Base-by-base conservation (phyloP, 345 rosid genomes). In the Camelina laxa region DNA sequence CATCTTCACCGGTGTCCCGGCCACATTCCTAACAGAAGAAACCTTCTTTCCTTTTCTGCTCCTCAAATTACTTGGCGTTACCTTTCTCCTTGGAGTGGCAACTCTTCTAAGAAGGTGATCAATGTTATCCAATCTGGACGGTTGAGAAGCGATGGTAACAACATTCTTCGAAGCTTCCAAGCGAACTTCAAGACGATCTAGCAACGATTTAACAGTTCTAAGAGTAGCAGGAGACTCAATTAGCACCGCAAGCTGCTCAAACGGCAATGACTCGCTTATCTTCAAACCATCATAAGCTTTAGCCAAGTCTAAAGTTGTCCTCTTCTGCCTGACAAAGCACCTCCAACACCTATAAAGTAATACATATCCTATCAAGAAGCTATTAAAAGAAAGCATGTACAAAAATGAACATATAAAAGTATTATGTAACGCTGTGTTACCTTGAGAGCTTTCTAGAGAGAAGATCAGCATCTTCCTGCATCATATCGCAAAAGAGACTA, bases 91-190 rank as follows among this genome's bases (percentile, higher is more conserved):
- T 81, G 80, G 87, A 1, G 98, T 92, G 22, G 87, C 91, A 58
- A 96, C 96, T 83, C 92, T 84, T 79, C 83, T 87, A 50, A 94
- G 88, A 72, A 96, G 97, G 81, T 92, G 97, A 84, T 92, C 97
- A 54, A 92, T 89, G 77, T 89, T 88, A 60, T 84, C 92, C 81
- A 87, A 54, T 16, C 67, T 71, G 38, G 81, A 77, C 31, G 81
- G 33, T 16, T 77, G 77, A 71, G 68, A 77, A 54, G 65, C 21
- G 6, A 69, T 41, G 62, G 78, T 73, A 57, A 84, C 80, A 57
- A 84, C 80, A 61, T 74, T 76, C 66, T 69, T 85, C 33, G 87
- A 95, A 72, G 83, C 91, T 80, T 80, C 80, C 69, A 89, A 75
- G 8, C 97, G 97, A 74, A 83, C 80, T 76, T 92, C 97, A 55